Evolutionary conservation across 139 green algal species (phyloP).

Genomic region (Chlamydomonas asymmetrica): DNA sequence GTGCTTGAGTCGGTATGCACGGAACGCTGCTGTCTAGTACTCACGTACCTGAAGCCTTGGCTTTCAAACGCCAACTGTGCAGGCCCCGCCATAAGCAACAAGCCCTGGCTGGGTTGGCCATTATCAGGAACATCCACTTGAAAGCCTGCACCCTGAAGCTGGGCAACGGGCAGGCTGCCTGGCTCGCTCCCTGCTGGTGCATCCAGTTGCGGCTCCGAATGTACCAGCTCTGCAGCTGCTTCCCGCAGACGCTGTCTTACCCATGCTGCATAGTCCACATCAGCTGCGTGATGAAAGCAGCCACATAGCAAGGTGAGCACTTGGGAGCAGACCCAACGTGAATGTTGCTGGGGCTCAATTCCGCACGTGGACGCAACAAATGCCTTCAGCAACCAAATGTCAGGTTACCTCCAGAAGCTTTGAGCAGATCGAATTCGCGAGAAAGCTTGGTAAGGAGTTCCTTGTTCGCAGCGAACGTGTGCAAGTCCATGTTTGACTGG

Average conservation of each 20-base stretch:
- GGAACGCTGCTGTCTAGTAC: too few relatives aligned
- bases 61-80: too few relatives aligned
- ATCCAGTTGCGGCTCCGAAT: too few relatives aligned
- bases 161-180: too few relatives aligned
- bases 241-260: constrained; percentile 26
- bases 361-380: background rate
- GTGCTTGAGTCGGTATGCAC: too few relatives aligned
- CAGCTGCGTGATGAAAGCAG: background rate
- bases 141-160: too few relatives aligned
- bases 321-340: background rate
- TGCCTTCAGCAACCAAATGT: background rate
- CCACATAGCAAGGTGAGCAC: background rate
- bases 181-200: too few relatives aligned
- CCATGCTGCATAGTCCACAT: constrained; percentile 27
- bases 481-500: constrained; percentile 12
- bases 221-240: constrained; percentile 16
- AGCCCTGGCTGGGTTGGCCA: too few relatives aligned
- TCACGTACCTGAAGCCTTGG: too few relatives aligned
- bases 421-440: constrained; percentile 20
- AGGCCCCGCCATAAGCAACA: too few relatives aligned
- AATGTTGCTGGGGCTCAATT: background rate
- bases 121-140: too few relatives aligned
- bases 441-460: constrained; percentile 17
- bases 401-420: constrained; percentile 15
- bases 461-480: background rate